phyloP scores from a whole-genome alignment of 805 yeast species.

The Nakazawaea wyomingensis region DNA sequence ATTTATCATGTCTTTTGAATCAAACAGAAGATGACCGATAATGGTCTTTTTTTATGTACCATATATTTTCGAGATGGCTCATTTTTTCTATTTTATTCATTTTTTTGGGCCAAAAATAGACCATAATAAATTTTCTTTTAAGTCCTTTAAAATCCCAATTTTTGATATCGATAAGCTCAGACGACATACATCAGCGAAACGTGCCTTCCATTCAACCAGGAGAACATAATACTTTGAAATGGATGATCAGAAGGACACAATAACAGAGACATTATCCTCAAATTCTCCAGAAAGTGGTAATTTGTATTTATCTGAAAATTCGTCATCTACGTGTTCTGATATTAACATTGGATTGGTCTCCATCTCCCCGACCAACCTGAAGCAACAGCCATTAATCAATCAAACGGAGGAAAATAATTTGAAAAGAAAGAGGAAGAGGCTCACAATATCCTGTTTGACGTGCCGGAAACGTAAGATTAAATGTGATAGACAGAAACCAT shows the following conservation, averaged over 20 bases:
- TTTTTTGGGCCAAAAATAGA: no score
- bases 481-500: conserved; percentile 28
- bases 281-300: neutral
- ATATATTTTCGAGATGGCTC: no score
- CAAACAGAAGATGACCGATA: no score
- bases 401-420: neutral
- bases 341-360: neutral
- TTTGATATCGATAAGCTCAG: neutral
- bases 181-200: no score
- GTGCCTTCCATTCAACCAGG: no score
- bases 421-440: conserved; percentile 18
- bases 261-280: neutral
- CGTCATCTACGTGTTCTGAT: neutral
- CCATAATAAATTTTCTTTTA: no score
- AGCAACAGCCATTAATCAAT: neutral
- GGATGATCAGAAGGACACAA: neutral
- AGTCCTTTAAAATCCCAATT: conserved; percentile 8
- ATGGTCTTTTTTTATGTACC: no score
- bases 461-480: conserved; percentile 27
- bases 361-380: neutral
- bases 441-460: conserved; percentile 22
- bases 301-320: neutral
- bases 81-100: no score
- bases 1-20: no score
- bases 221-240: no score